Base-by-base conservation (phyloP, 495 filamentous ascomycete species). In the Trichoderma erinaceum region DNA sequence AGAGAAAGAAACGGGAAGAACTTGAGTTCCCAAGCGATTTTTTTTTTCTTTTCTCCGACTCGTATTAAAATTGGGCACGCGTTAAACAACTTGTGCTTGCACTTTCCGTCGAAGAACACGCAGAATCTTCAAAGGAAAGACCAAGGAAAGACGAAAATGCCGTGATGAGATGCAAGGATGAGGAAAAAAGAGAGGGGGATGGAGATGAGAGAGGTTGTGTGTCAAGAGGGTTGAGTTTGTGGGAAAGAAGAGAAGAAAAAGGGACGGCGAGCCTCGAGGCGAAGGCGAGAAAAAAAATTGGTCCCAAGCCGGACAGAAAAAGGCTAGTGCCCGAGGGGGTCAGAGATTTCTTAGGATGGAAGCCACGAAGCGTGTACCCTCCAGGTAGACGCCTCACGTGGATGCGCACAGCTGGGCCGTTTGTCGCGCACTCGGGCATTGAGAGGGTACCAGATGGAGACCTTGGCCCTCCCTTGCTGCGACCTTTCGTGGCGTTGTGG, bases 81-180 rank as follows among this genome's bases (percentile, higher is more conserved):
- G 68, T 38, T 76, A 72, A 75, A 69, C 73, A 73, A 73, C 72
- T 70, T 69, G 70, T 71, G 71, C 75, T 71, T 71, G 75, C 71
- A 73, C 76, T 70, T 77, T 78, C 77, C 78, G 79, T 74, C 76
- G 78, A 74, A 75, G 77, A 75, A 74, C 71, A 72, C 76, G 44
- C 65, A 68, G 69, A 75, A 76, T 75, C 75, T 79, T 77, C 76
- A 77, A 80, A 78, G 74, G 73, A 76, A 75, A 77, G 63, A 71
- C 66, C 69, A 70, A 73, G 69, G 68, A 70, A 67, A 68, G 71
- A 61, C 56, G 56, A 61, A 61, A 67, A 69, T 67, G 68, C 63
- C 70, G 66, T 67, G 58, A 68, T 52, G 69, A 71, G 69, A 71
- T 69, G 67, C 52, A 65, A 52, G 68, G 63, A 68, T 70, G 71